Base-by-base conservation (phyloP, 2,329 filamentous ascomycete genomes). In the Lachnellula hyalina region DNA sequence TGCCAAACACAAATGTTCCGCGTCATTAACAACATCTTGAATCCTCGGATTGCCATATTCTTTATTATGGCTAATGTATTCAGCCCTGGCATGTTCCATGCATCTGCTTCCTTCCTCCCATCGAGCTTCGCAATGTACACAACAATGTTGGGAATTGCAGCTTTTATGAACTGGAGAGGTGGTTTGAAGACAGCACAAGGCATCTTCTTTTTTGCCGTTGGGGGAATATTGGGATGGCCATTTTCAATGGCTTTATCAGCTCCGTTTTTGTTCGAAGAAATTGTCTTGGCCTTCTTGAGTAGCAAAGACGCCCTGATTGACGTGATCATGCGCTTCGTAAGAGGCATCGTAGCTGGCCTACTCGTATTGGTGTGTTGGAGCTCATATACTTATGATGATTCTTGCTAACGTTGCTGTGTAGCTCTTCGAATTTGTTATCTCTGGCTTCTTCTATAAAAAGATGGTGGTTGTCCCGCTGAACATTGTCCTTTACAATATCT, bases 61-160 rank as follows among this genome's bases (percentile, higher is more conserved):
- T 96, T 95, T 71, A 74, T 96, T 56, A 76, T 93, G 58, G 83
- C 87, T 44, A 85, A 87, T 56, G 75, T 90, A 49, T 84, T 86
- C 55, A 95, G 88, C 58, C 89, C 94, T 0, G 94, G 94, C 44
- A 95, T 96, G 79, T 97, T 96, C 69, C 90, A 96, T 71, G 87
- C 94, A 4, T 90, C 90, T 54, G 81, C 88, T 1, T 85, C 93
- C 5, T 96, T 89, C 67, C 77, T 99, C 5, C 94, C 94, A 0
- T 96, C 92, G 8, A 96, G 88, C 71, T 99, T 99, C 68, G 88
- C 94, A 67, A 99, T 99, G 94, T 96, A 95, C 70, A 89, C 85
- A 56, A 85, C 84, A 14, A 94, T 94, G 79, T 76, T 97, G 7
- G 94, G 92, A 11, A 83, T 91, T 53, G 82, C 91, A 1, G 84